phyloP scores from a whole-genome alignment of 2,329 filamentous ascomycete genomes.

The Hypoxylon sp. region DNA sequence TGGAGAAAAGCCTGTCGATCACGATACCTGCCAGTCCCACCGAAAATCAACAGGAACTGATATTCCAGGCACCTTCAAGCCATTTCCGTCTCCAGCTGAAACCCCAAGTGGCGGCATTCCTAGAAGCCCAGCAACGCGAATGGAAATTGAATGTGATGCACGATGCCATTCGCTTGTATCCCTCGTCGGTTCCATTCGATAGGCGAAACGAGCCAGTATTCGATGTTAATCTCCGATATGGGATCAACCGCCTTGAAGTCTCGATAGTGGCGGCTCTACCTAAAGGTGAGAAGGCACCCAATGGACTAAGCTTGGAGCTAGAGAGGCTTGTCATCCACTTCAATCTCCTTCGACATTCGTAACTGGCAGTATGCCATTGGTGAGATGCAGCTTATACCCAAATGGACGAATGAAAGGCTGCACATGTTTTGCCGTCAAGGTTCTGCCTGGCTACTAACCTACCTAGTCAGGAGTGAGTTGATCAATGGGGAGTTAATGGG shows the following conservation, averaged over 20 bases:
- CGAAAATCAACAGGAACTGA: slow-evolving; percentile 77
- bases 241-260: slow-evolving; percentile 82
- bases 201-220: slow-evolving; percentile 75
- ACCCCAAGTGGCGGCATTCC: slow-evolving; percentile 71
- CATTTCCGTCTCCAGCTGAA: slow-evolving; percentile 79
- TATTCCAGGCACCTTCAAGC: slow-evolving; percentile 74
- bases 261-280: slow-evolving; percentile 80
- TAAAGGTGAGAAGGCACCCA: slow-evolving; percentile 66
- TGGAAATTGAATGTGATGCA: slow-evolving; percentile 82
- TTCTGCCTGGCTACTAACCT: background rate
- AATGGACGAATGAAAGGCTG: background rate
- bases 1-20: slow-evolving; percentile 71
- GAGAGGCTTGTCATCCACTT: slow-evolving; percentile 83
- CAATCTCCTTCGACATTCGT: slow-evolving; percentile 64
- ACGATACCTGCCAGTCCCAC: slow-evolving; percentile 73
- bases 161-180: slow-evolving; percentile 72
- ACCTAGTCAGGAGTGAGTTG: background rate
- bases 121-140: slow-evolving; percentile 71
- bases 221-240: slow-evolving; percentile 76
- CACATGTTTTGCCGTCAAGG: background rate
- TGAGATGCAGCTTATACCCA: background rate
- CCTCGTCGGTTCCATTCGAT: slow-evolving; percentile 60
- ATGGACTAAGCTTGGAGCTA: slow-evolving; percentile 75
- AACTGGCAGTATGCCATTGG: background rate
- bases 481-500: background rate